A percentile compares a stretch with the other conserved stretches of the same genome.
Conservation (phyloP, 164 flowering plant species). For the Chimonanthus salicifolius region DNA sequence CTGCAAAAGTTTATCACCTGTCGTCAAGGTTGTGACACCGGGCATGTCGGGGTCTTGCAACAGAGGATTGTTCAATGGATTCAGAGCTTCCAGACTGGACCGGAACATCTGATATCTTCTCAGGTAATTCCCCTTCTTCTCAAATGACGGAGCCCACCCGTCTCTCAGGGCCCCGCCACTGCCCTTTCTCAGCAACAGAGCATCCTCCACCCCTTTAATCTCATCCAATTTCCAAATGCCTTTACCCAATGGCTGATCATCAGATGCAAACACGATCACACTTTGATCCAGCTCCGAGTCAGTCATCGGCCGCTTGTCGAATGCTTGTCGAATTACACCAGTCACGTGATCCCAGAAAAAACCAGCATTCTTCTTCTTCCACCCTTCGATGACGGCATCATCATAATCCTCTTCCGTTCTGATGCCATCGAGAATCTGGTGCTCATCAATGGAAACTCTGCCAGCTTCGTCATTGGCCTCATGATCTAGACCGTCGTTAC, state of each 20-base stretch:
- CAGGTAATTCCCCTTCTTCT: slow-evolving; percentile 73
- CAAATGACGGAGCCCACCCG: slow-evolving; percentile 96
- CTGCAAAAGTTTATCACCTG: slow-evolving; percentile 67
- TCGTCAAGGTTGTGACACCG: slow-evolving; percentile 58
- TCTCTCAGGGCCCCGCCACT: slow-evolving; percentile 47
- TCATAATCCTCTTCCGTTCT: slow-evolving; percentile 26
- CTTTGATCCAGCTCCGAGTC: slow-evolving; percentile 24
- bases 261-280: slow-evolving; percentile 58
- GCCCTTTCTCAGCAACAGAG: slow-evolving; percentile 55
- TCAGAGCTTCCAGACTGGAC: slow-evolving; percentile 73
- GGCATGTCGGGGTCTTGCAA: slow-evolving; percentile 87
- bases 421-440: slow-evolving; percentile 27
- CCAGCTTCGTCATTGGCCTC: slow-evolving; percentile 34
- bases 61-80: slow-evolving; percentile 77
- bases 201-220: slow-evolving; percentile 65
- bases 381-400: background rate
- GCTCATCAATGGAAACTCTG: slow-evolving; percentile 20
- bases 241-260: slow-evolving; percentile 77
- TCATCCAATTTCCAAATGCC: slow-evolving; percentile 45
- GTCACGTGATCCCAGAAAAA: slow-evolving; percentile 59
- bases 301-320: slow-evolving; percentile 51
- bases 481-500: slow-evolving; percentile 72
- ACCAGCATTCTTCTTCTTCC: slow-evolving; percentile 23
- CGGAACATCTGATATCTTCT: slow-evolving; percentile 77
- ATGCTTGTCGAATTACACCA: slow-evolving; percentile 50